phyloP scores from a whole-genome alignment of 257 asterid species.

The Przewalskia tangutica region DNA sequence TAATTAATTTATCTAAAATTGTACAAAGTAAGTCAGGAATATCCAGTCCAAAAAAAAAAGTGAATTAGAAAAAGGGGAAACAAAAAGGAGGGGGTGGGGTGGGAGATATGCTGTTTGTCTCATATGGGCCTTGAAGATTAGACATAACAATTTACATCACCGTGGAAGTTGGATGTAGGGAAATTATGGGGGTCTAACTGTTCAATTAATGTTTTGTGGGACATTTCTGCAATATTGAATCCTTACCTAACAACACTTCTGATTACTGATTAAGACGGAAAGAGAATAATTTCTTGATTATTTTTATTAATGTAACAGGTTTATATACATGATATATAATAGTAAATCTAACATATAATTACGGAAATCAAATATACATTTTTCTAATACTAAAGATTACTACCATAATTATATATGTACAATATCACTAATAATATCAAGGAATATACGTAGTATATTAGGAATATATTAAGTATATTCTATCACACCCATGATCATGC shows the following conservation, averaged over 20 bases:
- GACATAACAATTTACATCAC: not conserved
- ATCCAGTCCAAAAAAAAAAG: not conserved
- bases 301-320: too few species aligned
- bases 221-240: not conserved
- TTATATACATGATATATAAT: too few species aligned
- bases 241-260: not conserved
- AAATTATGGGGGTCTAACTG: not conserved
- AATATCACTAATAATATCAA: too few species aligned
- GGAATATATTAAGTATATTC: too few species aligned
- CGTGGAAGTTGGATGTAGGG: not conserved
- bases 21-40: not conserved
- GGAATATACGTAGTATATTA: too few species aligned
- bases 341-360: too few species aligned
- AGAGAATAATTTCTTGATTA: too few species aligned
- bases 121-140: slow-evolving; percentile 3
- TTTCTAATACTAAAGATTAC: too few species aligned
- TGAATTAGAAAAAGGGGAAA: not conserved
- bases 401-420: too few species aligned
- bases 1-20: not conserved
- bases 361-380: too few species aligned
- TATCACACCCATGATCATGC: too few species aligned
- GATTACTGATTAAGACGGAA: not conserved
- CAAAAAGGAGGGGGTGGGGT: too few species aligned
- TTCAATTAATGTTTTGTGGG: not conserved
- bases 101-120: not conserved